These are phyloP conservation scores for Garcia nutans DNA, from an alignment of 345 rosid species.

Conservation along the genomic window DNA sequence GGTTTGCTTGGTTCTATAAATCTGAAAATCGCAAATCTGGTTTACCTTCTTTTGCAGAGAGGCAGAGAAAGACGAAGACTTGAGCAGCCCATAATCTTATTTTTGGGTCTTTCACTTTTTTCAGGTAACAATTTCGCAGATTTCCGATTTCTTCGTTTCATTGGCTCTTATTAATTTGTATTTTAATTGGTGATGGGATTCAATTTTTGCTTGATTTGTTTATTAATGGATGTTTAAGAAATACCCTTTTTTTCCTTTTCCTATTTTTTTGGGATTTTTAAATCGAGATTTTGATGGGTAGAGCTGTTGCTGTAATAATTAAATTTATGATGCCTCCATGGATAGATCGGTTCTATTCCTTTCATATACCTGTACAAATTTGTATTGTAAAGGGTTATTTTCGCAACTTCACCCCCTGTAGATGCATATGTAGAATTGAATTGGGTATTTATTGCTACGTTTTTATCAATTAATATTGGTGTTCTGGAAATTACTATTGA, in stretches of 20 bases:
- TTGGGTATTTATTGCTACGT: background rate
- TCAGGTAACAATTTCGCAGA: background rate
- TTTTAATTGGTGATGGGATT: background rate
- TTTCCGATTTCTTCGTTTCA: background rate
- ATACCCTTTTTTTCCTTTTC: no score
- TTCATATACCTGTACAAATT: background rate
- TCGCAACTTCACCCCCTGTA: no score
- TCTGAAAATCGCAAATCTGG: background rate
- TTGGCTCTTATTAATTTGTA: background rate
- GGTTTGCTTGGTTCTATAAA: background rate
- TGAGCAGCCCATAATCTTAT: background rate
- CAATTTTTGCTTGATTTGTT: background rate
- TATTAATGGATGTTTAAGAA: background rate
- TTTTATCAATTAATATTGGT: background rate
- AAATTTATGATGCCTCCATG: background rate
- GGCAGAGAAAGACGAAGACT: background rate
- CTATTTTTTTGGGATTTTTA: background rate
- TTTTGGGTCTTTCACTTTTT: constrained; percentile 3
- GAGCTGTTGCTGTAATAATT: background rate
- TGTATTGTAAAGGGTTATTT: no score
- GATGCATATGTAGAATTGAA: background rate
- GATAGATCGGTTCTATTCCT: background rate
- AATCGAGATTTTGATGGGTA: background rate
- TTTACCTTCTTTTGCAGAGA: background rate
- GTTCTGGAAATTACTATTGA: background rate